phyloP scores from a whole-genome alignment of 1,284 basidiomycete genomes.

The Cystobasidium sp. region DNA sequence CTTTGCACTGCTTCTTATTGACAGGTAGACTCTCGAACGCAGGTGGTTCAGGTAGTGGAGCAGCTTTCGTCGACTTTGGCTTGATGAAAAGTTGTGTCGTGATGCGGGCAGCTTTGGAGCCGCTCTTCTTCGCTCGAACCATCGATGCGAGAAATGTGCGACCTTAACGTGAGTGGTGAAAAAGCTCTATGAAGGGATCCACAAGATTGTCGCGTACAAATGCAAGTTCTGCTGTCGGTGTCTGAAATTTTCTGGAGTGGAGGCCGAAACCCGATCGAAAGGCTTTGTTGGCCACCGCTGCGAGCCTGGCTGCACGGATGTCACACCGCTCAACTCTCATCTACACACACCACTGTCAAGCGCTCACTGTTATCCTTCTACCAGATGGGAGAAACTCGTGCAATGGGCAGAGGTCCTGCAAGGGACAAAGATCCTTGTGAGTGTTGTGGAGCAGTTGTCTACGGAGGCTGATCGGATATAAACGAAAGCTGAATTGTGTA shows the following conservation, averaged over 20 bases:
- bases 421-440: background rate
- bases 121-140: constrained; percentile 36
- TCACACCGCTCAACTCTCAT: background rate
- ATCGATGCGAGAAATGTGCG: background rate
- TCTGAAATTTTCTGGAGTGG: constrained; percentile 26
- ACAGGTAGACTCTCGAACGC: constrained; percentile 58
- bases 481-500: background rate
- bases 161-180: background rate
- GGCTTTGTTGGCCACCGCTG: background rate
- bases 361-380: too few relatives aligned
- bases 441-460: background rate
- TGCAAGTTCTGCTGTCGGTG: constrained; percentile 15
- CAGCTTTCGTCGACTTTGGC: constrained; percentile 46
- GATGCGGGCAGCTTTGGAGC: constrained; percentile 25
- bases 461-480: background rate
- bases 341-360: too few relatives aligned
- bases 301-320: background rate
- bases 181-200: background rate
- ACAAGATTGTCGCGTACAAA: background rate
- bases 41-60: constrained; percentile 43
- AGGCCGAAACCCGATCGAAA: background rate
- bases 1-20: constrained; percentile 71
- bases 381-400: too few relatives aligned
- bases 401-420: background rate
- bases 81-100: constrained; percentile 42